Conservation (phyloP, 768 basidiomycete species). For the Termitomyces sp. region DNA sequence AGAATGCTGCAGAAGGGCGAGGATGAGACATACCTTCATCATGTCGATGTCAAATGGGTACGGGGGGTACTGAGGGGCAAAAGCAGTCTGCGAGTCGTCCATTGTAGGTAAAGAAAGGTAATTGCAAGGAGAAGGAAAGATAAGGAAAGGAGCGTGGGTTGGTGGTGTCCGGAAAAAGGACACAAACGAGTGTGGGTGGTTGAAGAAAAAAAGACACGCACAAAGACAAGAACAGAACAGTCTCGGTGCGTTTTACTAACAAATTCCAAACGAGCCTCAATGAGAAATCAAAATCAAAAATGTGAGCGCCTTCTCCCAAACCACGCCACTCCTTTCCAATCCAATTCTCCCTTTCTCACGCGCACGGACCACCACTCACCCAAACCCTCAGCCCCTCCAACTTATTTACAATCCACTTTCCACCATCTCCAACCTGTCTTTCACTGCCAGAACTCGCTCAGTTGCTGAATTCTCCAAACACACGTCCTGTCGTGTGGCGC, state of each 20-base stretch:
- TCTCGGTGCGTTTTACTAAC: slow-evolving; percentile 17
- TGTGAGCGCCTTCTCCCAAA: slow-evolving; percentile 8
- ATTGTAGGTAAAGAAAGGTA: slow-evolving; percentile 34
- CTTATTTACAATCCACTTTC: too few relatives aligned
- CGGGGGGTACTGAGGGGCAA: slow-evolving; percentile 60
- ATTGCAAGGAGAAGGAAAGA: slow-evolving; percentile 37
- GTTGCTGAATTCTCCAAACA: too few relatives aligned
- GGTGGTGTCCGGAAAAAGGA: slow-evolving; percentile 18
- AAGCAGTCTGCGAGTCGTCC: slow-evolving; percentile 73
- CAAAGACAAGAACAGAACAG: slow-evolving; percentile 16
- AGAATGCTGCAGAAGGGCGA: neutral
- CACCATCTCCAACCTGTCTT: too few relatives aligned
- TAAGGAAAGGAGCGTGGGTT: slow-evolving; percentile 44
- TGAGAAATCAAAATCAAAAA: slow-evolving; percentile 14
- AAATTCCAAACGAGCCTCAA: slow-evolving; percentile 11
- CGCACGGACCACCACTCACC: neutral
- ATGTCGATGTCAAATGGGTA: slow-evolving; percentile 85
- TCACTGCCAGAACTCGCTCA: too few relatives aligned
- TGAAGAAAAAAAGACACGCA: slow-evolving; percentile 27
- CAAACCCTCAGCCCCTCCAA: too few relatives aligned
- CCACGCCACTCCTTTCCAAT: neutral
- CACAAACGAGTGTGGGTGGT: slow-evolving; percentile 21
- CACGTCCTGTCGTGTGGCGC: neutral
- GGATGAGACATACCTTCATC: slow-evolving; percentile 65
- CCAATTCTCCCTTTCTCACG: neutral